Conservation (phyloP, 1,139 yeast species). For the Hyphopichia wangnamkhiaoensis region DNA sequence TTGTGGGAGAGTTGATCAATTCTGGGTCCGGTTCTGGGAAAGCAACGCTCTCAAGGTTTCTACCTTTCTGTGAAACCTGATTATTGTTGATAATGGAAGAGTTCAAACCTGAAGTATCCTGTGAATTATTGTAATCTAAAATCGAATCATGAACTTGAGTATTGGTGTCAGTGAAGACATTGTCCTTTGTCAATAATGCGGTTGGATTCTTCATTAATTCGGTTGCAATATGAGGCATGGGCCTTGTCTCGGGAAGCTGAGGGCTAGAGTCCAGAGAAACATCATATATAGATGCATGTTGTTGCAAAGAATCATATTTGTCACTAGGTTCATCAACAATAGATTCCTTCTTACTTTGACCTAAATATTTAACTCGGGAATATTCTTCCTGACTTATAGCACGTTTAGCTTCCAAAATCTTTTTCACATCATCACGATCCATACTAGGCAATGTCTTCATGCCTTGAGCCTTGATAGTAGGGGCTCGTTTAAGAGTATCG, state of each 20-base stretch:
- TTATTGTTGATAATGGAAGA: not conserved
- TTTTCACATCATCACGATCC: constrained; percentile 50
- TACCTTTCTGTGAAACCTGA: not conserved
- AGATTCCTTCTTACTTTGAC: constrained; percentile 28
- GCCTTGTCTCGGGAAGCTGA: constrained; percentile 7
- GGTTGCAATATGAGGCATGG: constrained; percentile 34
- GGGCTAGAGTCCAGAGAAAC: constrained; percentile 32
- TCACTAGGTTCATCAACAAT: constrained; percentile 31
- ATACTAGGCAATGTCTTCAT: constrained; percentile 49
- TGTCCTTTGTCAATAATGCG: constrained; percentile 35
- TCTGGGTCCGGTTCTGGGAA: constrained; percentile 44
- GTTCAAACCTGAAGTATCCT: constrained; percentile 1
- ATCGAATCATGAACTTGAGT: constrained; percentile 21
- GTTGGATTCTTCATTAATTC: constrained; percentile 38
- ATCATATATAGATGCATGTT: constrained; percentile 44
- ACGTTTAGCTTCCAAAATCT: constrained; percentile 40
- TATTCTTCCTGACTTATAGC: constrained; percentile 47
- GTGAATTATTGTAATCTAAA: constrained; percentile 13
- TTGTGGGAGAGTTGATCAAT: constrained; percentile 22
- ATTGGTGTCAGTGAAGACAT: constrained; percentile 26
- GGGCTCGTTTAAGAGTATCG: constrained; percentile 29
- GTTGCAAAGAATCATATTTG: constrained; percentile 35
- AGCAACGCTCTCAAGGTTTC: constrained; percentile 2
- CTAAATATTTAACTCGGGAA: constrained; percentile 35
- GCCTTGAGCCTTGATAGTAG: constrained; percentile 43